phyloP scores from a whole-genome alignment of 257 asterid species.

The Dorcoceras hygrometricum region DNA sequence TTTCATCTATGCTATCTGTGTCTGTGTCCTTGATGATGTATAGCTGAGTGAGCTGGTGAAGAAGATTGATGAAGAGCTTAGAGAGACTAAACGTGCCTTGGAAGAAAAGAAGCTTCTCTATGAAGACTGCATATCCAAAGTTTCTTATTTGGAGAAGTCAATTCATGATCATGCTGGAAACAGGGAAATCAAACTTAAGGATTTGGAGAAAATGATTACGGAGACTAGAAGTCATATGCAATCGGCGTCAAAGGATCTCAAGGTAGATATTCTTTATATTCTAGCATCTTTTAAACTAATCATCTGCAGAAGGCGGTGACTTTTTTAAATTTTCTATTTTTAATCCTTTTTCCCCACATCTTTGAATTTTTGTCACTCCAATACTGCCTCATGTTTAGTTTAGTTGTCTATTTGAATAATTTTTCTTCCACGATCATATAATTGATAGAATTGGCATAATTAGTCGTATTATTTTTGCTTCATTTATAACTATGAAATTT shows the following conservation, averaged over 20 bases:
- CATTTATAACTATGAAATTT: background rate
- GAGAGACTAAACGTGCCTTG: slow-evolving; percentile 58
- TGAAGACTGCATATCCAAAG: slow-evolving; percentile 62
- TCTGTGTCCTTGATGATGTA: slow-evolving; percentile 27
- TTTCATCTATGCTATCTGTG: slow-evolving; percentile 10
- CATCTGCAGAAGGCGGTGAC: slow-evolving; percentile 15
- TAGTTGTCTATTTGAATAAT: slow-evolving; percentile 11
- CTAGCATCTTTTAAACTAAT: slow-evolving; percentile 14
- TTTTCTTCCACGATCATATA: background rate
- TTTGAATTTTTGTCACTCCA: background rate
- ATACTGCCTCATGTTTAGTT: background rate
- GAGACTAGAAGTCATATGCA: slow-evolving; percentile 65
- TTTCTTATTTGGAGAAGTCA: slow-evolving; percentile 67
- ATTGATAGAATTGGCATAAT: background rate
- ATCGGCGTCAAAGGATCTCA: slow-evolving; percentile 69
- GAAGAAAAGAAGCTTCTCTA: slow-evolving; percentile 59
- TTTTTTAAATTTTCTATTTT: slow-evolving; percentile 1
- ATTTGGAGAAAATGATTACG: slow-evolving; percentile 79
- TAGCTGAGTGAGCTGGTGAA: slow-evolving; percentile 86
- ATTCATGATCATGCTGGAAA: slow-evolving; percentile 79
- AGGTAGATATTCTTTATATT: slow-evolving; percentile 40
- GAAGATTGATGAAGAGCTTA: slow-evolving; percentile 74
- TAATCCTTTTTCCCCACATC: slow-evolving; percentile 9
- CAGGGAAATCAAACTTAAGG: slow-evolving; percentile 75
- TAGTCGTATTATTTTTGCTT: slow-evolving; percentile 7